Conservation (phyloP, 1,284 basidiomycete species). For the Leucocoprinus gongylophorus region DNA sequence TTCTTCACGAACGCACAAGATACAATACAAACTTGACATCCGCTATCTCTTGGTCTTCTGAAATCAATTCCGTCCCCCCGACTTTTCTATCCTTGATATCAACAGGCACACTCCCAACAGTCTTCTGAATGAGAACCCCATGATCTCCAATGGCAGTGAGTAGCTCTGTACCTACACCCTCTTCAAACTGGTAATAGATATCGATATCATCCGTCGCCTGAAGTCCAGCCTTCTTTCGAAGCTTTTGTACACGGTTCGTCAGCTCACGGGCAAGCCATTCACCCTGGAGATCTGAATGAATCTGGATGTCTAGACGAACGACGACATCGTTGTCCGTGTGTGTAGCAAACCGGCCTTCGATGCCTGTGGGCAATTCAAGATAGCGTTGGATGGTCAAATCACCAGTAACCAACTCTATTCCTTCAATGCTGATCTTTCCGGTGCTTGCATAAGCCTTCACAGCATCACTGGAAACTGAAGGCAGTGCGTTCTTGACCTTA, state of each 20-base stretch:
- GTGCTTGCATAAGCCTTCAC: conserved; percentile 76
- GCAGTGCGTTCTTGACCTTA: conserved; percentile 87
- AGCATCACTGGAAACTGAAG: conserved; percentile 73
- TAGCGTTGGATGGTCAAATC: conserved; percentile 90
- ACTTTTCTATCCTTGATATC: conserved; percentile 50
- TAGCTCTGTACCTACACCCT: conserved; percentile 60
- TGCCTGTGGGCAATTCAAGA: conserved; percentile 67
- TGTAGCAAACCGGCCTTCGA: conserved; percentile 67
- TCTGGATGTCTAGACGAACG: conserved; percentile 83
- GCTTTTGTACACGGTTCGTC: conserved; percentile 91
- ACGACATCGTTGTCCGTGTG: conserved; percentile 95
- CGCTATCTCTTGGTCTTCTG: conserved; percentile 85
- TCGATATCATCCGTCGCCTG: conserved; percentile 94
- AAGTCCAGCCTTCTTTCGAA: conserved; percentile 93
- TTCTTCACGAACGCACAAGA: conserved; percentile 43
- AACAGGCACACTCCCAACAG: conserved; percentile 67
- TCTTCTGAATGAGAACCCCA: conserved; percentile 69
- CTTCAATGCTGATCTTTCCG: conserved; percentile 82
- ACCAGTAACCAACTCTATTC: conserved; percentile 84
- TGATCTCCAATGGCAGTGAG: conserved; percentile 66
- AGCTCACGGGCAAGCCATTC: conserved; percentile 90
- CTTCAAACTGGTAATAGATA: conserved; percentile 82
- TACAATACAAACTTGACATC: conserved; percentile 76
- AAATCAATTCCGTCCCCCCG: conserved; percentile 49
- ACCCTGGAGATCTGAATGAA: conserved; percentile 80